Conservation (phyloP, 1,284 basidiomycete species). For the Calocybe gambosa region DNA sequence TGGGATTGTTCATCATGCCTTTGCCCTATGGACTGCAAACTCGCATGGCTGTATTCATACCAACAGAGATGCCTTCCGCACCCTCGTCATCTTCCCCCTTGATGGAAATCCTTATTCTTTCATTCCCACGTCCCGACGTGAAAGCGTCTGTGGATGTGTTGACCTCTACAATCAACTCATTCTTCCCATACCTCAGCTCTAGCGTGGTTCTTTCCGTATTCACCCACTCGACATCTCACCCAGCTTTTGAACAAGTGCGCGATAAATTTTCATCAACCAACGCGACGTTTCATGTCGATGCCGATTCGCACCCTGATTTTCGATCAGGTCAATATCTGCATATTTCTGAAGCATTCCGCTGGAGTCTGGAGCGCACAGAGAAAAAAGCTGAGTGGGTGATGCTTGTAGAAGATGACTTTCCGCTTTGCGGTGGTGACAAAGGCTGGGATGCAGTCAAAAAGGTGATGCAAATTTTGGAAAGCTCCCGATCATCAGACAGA, state of each 20-base stretch:
- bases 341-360: constrained; percentile 33
- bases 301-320: constrained; percentile 27
- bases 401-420: constrained; percentile 39
- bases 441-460: constrained; percentile 26
- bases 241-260: constrained; percentile 24
- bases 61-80: constrained; percentile 16
- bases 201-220: constrained; percentile 30
- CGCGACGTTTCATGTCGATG: constrained; percentile 28
- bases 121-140: constrained; percentile 29
- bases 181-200: constrained; percentile 25
- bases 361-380: constrained; percentile 18
- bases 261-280: constrained; percentile 17
- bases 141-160: constrained; percentile 23
- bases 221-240: constrained; percentile 28
- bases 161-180: constrained; percentile 30
- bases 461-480: constrained; percentile 29
- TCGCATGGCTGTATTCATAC: constrained; percentile 5
- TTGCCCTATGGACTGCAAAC: constrained; percentile 12
- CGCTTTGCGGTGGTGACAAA: constrained; percentile 28
- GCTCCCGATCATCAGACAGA: constrained; percentile 14
- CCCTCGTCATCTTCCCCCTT: constrained; percentile 21
- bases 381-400: constrained; percentile 33
- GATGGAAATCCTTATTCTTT: constrained; percentile 33
- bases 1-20: constrained; percentile 13
- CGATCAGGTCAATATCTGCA: constrained; percentile 32